Percentiles rank a stretch among this genome's conserved stretches.
Conservation (phyloP, 2,329 filamentous ascomycete species). For the Phyllosticta capitalensis region DNA sequence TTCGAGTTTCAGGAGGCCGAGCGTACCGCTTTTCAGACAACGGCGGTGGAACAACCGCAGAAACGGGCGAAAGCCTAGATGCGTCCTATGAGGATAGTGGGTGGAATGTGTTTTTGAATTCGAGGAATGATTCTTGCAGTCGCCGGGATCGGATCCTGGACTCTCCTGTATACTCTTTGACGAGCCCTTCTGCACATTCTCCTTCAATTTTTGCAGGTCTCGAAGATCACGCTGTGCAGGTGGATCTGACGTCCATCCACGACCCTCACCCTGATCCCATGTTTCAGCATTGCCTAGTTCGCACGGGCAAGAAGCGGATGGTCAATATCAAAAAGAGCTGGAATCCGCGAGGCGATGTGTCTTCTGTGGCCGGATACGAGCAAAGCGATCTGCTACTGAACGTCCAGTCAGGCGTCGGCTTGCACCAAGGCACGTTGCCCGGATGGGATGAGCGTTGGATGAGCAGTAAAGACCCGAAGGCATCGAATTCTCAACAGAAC, state of each 20-base stretch:
- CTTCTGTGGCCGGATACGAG: constrained; percentile 39
- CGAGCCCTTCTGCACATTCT: constrained; percentile 35
- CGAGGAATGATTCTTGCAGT: constrained; percentile 18
- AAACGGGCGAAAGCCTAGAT: background rate
- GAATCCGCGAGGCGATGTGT: constrained; percentile 26
- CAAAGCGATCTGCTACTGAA: constrained; percentile 33
- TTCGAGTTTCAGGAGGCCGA: constrained; percentile 41
- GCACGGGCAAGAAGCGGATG: background rate
- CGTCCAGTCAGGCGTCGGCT: constrained; percentile 28
- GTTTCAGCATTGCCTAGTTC: constrained; percentile 1
- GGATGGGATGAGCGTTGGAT: constrained; percentile 33
- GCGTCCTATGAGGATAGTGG: constrained; percentile 12
- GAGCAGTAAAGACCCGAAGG: constrained; percentile 14
- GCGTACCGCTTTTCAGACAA: constrained; percentile 28
- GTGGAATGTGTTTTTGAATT: constrained; percentile 40
- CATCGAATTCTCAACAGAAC: background rate
- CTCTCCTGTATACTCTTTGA: constrained; percentile 40
- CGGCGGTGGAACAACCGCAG: background rate
- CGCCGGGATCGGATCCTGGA: constrained; percentile 17
- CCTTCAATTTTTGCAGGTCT: constrained; percentile 40
- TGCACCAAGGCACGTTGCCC: constrained; percentile 11
- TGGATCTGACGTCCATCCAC: constrained; percentile 34
- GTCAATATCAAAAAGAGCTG: constrained; percentile 23
- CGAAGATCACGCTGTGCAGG: constrained; percentile 34
- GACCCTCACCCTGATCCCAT: constrained; percentile 35